Evolutionary conservation across 2,329 filamentous ascomycete species (phyloP).

Genomic region (Thyridium curvatum): DNA sequence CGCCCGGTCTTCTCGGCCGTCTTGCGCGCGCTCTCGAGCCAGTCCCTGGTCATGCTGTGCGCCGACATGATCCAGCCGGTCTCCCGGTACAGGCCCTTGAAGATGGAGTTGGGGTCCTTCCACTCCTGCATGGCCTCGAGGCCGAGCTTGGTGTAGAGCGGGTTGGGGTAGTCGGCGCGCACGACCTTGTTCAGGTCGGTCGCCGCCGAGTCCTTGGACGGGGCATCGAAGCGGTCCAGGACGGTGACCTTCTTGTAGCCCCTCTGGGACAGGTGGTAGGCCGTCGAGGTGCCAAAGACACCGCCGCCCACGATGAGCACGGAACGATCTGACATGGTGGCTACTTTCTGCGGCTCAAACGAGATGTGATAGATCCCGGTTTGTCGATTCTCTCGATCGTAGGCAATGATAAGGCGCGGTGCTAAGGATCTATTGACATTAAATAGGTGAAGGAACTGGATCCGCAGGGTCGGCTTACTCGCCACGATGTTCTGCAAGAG

Average conservation of each 20-base stretch:
- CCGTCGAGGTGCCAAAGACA: conserved; percentile 60
- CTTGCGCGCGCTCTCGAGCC: conserved; percentile 18
- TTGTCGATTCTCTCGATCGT: too few species aligned
- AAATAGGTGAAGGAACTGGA: too few species aligned
- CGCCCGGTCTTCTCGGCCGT: conserved; percentile 15
- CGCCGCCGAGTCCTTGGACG: conserved; percentile 16
- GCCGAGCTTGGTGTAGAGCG: conserved; percentile 19
- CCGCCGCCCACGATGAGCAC: conserved; percentile 56
- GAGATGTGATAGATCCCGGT: too few species aligned
- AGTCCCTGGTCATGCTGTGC: conserved; percentile 17
- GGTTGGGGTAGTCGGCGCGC: conserved; percentile 25
- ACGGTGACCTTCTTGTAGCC: conserved; percentile 14
- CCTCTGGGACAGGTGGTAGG: conserved; percentile 50
- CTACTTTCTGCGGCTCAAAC: too few species aligned
- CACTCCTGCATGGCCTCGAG: conserved; percentile 21
- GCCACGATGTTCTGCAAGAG: too few species aligned
- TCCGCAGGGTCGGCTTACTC: too few species aligned
- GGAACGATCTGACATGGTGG: too few species aligned
- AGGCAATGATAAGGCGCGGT: too few species aligned
- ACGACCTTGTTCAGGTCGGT: conserved; percentile 31
- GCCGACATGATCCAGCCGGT: conserved; percentile 21
- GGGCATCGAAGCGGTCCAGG: conserved; percentile 16
- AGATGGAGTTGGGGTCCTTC: conserved; percentile 17
- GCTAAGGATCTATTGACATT: too few species aligned
- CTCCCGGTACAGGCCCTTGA: conserved; percentile 20